A percentile compares a stretch with the other conserved stretches of the same genome.
phyloP scores from a whole-genome alignment of 768 basidiomycete genomes.

The Tulasnella sp. region DNA sequence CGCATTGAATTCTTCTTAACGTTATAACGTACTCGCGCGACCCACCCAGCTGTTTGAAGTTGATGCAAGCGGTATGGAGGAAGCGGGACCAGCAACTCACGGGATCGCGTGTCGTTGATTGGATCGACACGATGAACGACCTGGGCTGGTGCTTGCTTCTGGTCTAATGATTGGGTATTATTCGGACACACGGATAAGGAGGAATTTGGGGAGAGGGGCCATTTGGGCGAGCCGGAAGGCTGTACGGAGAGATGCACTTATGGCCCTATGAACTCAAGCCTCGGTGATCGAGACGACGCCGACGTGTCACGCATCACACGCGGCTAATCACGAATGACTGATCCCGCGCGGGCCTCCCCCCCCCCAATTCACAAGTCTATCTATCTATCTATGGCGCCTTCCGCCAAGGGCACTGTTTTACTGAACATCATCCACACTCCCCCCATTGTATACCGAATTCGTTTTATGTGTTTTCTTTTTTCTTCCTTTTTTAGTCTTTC shows the following conservation, averaged over 20 bases:
- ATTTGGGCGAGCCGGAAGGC: neutral
- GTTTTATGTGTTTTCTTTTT: neutral
- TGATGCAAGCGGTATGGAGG: constrained; percentile 37
- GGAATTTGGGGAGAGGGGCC: neutral
- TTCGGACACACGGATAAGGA: neutral
- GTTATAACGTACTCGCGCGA: neutral
- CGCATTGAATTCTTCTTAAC: neutral
- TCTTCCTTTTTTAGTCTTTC: neutral
- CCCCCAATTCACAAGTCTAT: neutral
- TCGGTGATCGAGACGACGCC: constrained; percentile 23
- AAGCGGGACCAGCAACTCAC: constrained; percentile 26
- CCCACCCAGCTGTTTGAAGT: constrained; percentile 25
- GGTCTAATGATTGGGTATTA: constrained; percentile 12
- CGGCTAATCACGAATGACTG: neutral
- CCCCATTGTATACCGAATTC: neutral
- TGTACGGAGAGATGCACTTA: neutral
- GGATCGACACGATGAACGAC: constrained; percentile 39
- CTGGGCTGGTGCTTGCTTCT: constrained; percentile 35
- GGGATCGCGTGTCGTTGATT: constrained; percentile 26
- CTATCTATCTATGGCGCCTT: constrained; percentile 5
- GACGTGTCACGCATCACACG: neutral
- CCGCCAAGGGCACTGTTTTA: neutral
- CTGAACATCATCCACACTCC: neutral
- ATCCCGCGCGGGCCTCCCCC: neutral
- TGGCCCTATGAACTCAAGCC: neutral